Evolutionary conservation across 2,329 filamentous ascomycete genomes (phyloP).

Genomic region (Xylariaceae sp.): DNA sequence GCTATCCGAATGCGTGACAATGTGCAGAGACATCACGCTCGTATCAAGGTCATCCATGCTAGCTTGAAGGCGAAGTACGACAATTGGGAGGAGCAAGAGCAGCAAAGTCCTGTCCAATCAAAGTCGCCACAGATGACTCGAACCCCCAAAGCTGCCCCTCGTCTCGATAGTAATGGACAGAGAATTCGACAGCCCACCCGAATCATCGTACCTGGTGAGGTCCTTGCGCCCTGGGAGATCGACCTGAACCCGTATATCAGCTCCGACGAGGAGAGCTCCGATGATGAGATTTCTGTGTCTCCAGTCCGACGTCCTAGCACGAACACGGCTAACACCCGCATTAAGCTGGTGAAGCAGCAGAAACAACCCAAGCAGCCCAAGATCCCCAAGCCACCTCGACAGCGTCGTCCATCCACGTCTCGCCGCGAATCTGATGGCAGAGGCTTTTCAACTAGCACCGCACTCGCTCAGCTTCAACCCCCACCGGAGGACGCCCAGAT

Average conservation of each 20-base stretch:
- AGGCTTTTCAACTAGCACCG: constrained; percentile 38
- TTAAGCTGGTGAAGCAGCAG: constrained; percentile 46
- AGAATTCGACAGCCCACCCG: constrained; percentile 48
- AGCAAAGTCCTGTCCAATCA: constrained; percentile 47
- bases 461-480: constrained; percentile 45
- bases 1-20: constrained; percentile 61
- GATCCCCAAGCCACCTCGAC: constrained; percentile 28
- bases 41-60: constrained; percentile 53
- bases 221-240: constrained; percentile 61
- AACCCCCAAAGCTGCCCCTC: constrained; percentile 44
- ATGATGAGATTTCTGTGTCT: constrained; percentile 44
- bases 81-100: constrained; percentile 51
- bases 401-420: constrained; percentile 28
- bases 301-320: constrained; percentile 36
- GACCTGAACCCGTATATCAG: constrained; percentile 57
- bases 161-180: constrained; percentile 42
- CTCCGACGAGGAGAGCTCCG: constrained; percentile 50
- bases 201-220: constrained; percentile 63
- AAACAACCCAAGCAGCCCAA: constrained; percentile 46
- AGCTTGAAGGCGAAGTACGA: constrained; percentile 59
- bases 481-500: constrained; percentile 57
- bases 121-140: constrained; percentile 53
- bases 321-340: constrained; percentile 39
- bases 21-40: constrained; percentile 58
- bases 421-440: constrained; percentile 41